phyloP scores from a whole-genome alignment of 768 basidiomycete species.

The Mycena crocata region DNA sequence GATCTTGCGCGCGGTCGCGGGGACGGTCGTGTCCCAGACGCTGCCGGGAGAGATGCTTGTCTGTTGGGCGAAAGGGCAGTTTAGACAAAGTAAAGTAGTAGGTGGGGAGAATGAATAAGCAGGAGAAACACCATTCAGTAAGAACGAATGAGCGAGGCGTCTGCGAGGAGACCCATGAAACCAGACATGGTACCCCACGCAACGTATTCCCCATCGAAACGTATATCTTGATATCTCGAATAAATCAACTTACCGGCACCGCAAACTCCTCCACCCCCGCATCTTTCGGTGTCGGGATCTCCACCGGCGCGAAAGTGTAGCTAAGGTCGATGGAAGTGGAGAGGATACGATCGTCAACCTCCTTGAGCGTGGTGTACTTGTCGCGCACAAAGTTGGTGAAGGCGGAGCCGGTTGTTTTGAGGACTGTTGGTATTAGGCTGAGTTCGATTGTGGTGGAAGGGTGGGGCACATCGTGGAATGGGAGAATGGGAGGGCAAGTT shows the following conservation, averaged over 20 bases:
- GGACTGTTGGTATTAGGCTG: too few species aligned
- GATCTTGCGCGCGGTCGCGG: slow-evolving; percentile 65
- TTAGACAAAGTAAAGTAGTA: too few species aligned
- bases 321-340: slow-evolving; percentile 86
- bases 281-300: slow-evolving; percentile 61
- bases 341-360: slow-evolving; percentile 91
- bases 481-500: too few species aligned
- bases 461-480: too few species aligned
- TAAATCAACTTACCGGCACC: slow-evolving; percentile 40
- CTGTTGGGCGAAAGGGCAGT: too few species aligned
- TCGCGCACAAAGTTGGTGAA: slow-evolving; percentile 87
- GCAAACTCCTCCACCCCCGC: slow-evolving; percentile 64
- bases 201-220: too few species aligned
- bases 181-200: too few species aligned
- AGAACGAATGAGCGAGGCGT: too few species aligned
- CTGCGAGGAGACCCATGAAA: too few species aligned
- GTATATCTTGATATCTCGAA: not conserved
- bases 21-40: slow-evolving; percentile 70
- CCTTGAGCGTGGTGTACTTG: slow-evolving; percentile 87
- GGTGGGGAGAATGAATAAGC: too few species aligned
- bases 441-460: too few species aligned
- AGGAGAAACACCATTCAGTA: too few species aligned
- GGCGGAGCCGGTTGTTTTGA: slow-evolving; percentile 90
- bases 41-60: slow-evolving; percentile 47
- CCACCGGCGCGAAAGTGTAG: slow-evolving; percentile 70